Evolutionary conservation across 148 eudicot species (phyloP).

Genomic region (Fallopia convolvulus): DNA sequence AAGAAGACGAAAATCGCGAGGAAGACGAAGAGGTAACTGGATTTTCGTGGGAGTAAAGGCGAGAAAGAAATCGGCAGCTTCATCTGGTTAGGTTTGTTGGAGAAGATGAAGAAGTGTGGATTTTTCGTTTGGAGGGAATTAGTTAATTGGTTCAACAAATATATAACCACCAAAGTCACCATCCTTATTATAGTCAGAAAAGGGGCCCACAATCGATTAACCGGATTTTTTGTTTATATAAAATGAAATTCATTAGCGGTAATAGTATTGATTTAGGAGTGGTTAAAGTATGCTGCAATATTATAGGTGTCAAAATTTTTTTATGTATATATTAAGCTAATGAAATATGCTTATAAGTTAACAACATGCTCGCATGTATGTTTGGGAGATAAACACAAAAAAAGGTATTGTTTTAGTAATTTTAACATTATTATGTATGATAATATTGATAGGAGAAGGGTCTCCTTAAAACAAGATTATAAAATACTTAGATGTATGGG

Average conservation of each 20-base stretch:
- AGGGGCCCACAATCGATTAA: too few species aligned
- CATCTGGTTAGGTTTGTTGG: conserved; percentile 21
- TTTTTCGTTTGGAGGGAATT: neutral
- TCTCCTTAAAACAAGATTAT: too few species aligned
- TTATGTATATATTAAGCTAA: neutral
- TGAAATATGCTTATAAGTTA: neutral
- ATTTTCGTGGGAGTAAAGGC: conserved; percentile 28
- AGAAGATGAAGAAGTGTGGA: neutral
- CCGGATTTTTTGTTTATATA: too few species aligned
- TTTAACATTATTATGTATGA: too few species aligned
- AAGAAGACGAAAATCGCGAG: conserved; percentile 33
- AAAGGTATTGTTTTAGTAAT: too few species aligned
- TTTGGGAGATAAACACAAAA: too few species aligned
- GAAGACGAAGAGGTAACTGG: conserved; percentile 25
- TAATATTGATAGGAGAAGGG: too few species aligned
- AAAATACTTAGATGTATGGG: too few species aligned
- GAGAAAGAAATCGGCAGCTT: conserved; percentile 36
- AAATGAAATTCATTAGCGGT: too few species aligned
- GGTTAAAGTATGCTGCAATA: neutral
- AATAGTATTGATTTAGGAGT: neutral
- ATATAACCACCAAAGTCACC: neutral
- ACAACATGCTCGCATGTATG: neutral
- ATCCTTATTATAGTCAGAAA: too few species aligned
- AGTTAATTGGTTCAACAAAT: neutral
- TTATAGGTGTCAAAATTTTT: neutral